These are phyloP conservation scores for Thuidium tamariscinum DNA, from an alignment of 225 moss, liverwort and hornwort species.

Conservation along the genomic window DNA sequence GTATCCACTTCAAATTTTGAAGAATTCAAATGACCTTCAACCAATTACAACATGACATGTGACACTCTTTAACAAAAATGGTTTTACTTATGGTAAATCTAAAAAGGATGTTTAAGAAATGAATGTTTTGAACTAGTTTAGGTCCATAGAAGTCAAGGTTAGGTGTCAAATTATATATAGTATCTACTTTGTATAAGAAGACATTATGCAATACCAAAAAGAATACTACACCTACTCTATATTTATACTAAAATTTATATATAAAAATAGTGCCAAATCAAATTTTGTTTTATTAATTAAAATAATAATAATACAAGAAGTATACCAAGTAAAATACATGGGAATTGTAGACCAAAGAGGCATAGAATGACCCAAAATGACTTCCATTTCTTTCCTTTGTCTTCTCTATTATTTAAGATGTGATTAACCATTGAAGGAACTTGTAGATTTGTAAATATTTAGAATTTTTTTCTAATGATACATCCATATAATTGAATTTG, in stretches of 20 bases:
- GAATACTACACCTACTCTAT: neutral
- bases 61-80: neutral
- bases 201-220: neutral
- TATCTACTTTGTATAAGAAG: neutral
- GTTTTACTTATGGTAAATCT: too few species aligned
- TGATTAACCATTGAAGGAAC: too few species aligned
- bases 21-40: neutral
- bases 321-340: neutral
- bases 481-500: neutral
- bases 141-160: neutral
- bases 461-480: neutral
- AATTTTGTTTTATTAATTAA: neutral
- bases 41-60: neutral
- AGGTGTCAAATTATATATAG: neutral
- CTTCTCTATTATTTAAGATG: neutral
- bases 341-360: neutral
- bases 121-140: neutral
- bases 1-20: neutral
- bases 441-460: too few species aligned
- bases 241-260: neutral
- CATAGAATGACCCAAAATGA: neutral
- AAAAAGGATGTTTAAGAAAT: neutral
- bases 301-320: neutral
- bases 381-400: neutral
- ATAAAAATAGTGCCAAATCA: too few species aligned